Evolutionary conservation across 352 stramenopile species (phyloP), one percentile per base, ranked within the genome.

Genomic region (Pilasporangium apinafurcum): DNA sequence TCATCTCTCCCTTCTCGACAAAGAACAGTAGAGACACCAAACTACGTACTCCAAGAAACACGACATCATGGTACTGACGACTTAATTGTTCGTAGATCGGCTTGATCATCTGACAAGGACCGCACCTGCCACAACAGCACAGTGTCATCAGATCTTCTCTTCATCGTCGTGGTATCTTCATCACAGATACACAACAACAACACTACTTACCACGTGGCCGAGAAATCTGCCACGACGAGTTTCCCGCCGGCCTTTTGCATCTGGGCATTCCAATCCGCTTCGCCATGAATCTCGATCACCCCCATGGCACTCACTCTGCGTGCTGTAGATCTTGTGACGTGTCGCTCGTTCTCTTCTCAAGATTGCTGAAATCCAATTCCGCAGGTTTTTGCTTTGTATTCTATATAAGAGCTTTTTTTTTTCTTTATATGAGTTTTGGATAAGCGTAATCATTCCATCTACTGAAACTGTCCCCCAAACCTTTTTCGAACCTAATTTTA

Each of bases 171-270:
- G 37, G 6, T 1, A 18, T 43, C 18, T 12, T n/a, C 30, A 9
- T 17, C n/a, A 42, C 14, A 33, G 12, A 29, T 14, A 16, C 33
- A 36, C 16, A 16, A n/a, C n/a, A 29, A 18, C 3, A 22, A 35
- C 12, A 31, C 31, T 12, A 56, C 60, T 55, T 59, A 94, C 82
- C 82, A 94, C 13, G 77, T 81, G 29, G 82, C 82, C 3, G 79
- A 92, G 42, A 94, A 94, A 59, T 94, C 79, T 17, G 86, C 82
- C 8, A 94, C 79, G n/a, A 94, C 80, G n/a, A 94, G 67, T 54
- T 94, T 92, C n/a, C 73, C 78, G 22, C 78, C 71, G 14, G 82
- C 82, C 30, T 55, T 59, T 40, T 70, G 57, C 65, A 92, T 82
- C 59, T 86, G 64, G 56, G 73, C 51, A 63, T 92, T 89, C 70